Evolutionary conservation across 2,329 filamentous ascomycete species (phyloP), one percentile per base, ranked within the genome.

Genomic region (Aspergillus fischeri): DNA sequence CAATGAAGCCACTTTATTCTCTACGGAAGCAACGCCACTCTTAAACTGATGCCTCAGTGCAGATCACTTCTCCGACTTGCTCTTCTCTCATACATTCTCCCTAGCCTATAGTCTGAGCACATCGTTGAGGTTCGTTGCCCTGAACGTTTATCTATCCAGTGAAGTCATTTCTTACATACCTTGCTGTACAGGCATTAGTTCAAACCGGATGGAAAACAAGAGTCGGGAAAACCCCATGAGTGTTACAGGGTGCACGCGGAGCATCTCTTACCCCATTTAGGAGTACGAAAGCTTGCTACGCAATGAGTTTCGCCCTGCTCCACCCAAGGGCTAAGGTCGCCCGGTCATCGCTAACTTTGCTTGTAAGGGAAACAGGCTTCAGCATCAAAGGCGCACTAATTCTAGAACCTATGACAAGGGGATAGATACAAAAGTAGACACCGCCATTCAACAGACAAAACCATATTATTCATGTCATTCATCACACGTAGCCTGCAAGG

Each of bases 401-500:
- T 54, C 56, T 59, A 58, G 59, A 55, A 25, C 57, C 53, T 61
- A 60, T 52, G 42, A 25, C 28, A 53, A 42, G 42, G 42, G 53
- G 51, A 52, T 63, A 60, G 55, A 64, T 63, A 66, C 62, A 65
- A 56, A 56, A 59, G 53, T 59, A 57, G 58, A 68, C 62, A 58
- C 60, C 60, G 57, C 60, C 62, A 58, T 55, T 56, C 52, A 56
- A 64, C 44, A 70, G 60, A 65, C 61, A 65, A 66, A 64, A 63
- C 64, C 67, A 67, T 66, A 64, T 56, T 59, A 55, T 65, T 70
- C 65, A 69, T 71, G 58, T 60, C 63, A 60, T 57, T 63, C 61
- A 70, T 73, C 71, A 73, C 60, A 73, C 70, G 55, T 73, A 73
- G 67, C 70, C 70, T 73, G 53, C 25, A 32, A 24, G 21, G 38